Evolutionary conservation across 495 filamentous ascomycete species (phyloP).

Genomic region (Tuber melanosporum): DNA sequence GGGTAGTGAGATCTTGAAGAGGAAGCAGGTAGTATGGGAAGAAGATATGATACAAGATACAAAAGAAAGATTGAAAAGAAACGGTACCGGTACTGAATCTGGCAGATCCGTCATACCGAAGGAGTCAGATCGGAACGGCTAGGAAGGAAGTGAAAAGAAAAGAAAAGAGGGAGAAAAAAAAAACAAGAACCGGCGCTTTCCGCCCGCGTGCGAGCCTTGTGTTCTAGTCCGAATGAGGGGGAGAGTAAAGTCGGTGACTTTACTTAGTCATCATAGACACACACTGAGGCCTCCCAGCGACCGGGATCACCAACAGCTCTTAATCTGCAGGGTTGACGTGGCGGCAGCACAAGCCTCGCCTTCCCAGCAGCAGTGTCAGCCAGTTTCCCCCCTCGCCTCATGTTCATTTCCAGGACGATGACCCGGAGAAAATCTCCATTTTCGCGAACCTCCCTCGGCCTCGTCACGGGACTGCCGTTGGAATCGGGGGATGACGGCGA

Average conservation of each 20-base stretch:
- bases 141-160: neutral
- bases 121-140: neutral
- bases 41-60: neutral
- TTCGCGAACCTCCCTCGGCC: constrained; percentile 83
- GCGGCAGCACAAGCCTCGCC: constrained; percentile 80
- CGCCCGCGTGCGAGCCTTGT: constrained; percentile 9
- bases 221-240: neutral
- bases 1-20: neutral
- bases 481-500: constrained; percentile 44
- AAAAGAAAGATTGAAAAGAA: neutral
- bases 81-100: neutral
- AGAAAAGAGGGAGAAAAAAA: constrained; percentile 10
- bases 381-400: constrained; percentile 85
- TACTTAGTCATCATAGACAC: constrained; percentile 37
- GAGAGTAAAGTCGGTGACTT: neutral
- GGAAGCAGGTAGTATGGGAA: neutral
- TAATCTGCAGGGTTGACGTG: constrained; percentile 56
- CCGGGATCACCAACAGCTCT: constrained; percentile 30
- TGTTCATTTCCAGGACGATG: constrained; percentile 94
- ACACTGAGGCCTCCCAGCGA: constrained; percentile 37
- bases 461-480: constrained; percentile 50
- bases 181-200: neutral
- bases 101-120: neutral
- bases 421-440: constrained; percentile 91
- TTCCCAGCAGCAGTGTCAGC: constrained; percentile 74